phyloP scores from a whole-genome alignment of 139 green algal genomes.

The Haematococcus lacustris region DNA sequence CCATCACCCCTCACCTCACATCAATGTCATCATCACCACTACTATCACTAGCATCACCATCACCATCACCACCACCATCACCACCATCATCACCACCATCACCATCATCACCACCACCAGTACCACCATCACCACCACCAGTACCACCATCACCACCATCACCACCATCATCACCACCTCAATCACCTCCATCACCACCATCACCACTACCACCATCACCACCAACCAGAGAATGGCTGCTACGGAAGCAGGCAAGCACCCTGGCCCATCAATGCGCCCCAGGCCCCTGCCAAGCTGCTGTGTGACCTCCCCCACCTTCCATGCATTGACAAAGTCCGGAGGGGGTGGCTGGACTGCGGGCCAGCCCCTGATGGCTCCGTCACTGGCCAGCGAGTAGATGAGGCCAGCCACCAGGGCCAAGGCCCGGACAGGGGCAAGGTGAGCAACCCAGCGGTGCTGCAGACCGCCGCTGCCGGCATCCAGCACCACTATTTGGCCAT shows the following conservation, averaged over 20 bases:
- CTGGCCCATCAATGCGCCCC: too few species aligned
- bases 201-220: background rate
- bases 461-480: background rate
- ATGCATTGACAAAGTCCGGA: conserved; percentile 1
- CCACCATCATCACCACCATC: too few species aligned
- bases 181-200: background rate
- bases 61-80: too few species aligned
- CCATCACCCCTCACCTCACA: too few species aligned
- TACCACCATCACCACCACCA: background rate
- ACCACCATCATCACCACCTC: background rate
- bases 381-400: conserved; percentile 49
- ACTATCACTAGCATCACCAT: too few species aligned
- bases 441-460: conserved; percentile 39
- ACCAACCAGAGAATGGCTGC: background rate
- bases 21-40: too few species aligned
- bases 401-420: conserved; percentile 38
- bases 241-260: too few species aligned
- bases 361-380: conserved; percentile 63
- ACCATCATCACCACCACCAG: too few species aligned
- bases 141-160: background rate
- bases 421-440: conserved; percentile 34
- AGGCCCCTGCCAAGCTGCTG: background rate
- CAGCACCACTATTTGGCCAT: conserved; percentile 35
- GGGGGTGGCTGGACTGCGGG: conserved; percentile 12
- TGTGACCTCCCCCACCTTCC: conserved; percentile 10